Percentiles rank a stretch among this genome's conserved stretches.
Evolutionary conservation across 208 protist genomes (phyloP).

Genomic region (Trypanosoma caninum): DNA sequence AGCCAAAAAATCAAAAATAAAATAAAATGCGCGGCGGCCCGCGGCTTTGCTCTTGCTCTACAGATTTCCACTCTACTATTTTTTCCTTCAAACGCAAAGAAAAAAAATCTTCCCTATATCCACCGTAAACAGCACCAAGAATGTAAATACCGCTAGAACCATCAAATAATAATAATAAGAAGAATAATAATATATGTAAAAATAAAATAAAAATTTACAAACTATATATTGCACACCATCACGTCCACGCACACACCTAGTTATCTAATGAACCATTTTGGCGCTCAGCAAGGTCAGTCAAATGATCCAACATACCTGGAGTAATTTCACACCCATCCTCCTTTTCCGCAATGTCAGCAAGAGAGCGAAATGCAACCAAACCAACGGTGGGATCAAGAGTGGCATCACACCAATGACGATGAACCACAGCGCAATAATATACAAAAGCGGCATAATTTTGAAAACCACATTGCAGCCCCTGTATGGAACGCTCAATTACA

Average conservation of each 20-base stretch:
- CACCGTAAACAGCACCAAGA: too few relatives aligned
- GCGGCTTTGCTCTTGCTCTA: too few relatives aligned
- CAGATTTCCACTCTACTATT: too few relatives aligned
- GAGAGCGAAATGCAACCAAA: constrained; percentile 10
- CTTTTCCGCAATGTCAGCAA: constrained; percentile 5
- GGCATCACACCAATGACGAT: constrained; percentile 16
- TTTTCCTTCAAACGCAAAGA: too few relatives aligned
- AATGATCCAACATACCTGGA: constrained; percentile 7
- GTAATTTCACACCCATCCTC: constrained; percentile 11
- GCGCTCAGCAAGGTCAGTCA: constrained; percentile 8
- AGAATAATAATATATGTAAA: background rate
- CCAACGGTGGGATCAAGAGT: constrained; percentile 7
- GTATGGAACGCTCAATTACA: constrained; percentile 18
- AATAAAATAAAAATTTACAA: too few relatives aligned
- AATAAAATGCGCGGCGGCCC: background rate
- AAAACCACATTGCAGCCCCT: constrained; percentile 5
- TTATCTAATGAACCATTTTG: background rate
- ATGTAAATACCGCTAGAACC: too few relatives aligned
- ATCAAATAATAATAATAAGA: too few relatives aligned
- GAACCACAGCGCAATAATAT: constrained; percentile 11
- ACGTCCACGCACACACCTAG: background rate
- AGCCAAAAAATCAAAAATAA: background rate
- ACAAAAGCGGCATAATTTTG: constrained; percentile 19
- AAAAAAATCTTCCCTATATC: too few relatives aligned
- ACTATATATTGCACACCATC: too few relatives aligned